Percentiles rank a stretch among this genome's conserved stretches.
phyloP scores from a whole-genome alignment of 768 basidiomycete species.

The Daedaleopsis sinensis region DNA sequence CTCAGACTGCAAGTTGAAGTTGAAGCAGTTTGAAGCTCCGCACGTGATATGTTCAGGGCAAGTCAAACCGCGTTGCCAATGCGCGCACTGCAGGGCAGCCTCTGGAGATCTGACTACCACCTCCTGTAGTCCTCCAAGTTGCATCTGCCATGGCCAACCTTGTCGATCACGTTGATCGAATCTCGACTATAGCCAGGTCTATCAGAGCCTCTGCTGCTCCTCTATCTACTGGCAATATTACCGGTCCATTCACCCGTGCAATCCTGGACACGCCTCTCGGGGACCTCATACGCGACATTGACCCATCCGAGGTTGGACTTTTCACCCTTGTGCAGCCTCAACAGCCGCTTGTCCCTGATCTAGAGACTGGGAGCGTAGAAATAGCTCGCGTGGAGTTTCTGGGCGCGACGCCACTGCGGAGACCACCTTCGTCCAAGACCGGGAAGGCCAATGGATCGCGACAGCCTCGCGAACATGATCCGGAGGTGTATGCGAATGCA shows the following conservation, averaged over 20 bases:
- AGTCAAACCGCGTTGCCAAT: not conserved
- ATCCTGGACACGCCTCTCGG: constrained; percentile 65
- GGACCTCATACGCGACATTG: constrained; percentile 80
- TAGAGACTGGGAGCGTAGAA: constrained; percentile 38
- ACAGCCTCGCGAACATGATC: constrained; percentile 51
- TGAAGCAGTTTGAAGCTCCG: not conserved
- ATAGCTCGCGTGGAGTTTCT: constrained; percentile 67
- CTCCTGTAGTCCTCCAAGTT: not conserved
- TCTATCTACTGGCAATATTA: constrained; percentile 4
- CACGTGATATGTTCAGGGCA: constrained; percentile 5
- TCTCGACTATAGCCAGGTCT: constrained; percentile 53
- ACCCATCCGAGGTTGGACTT: constrained; percentile 77
- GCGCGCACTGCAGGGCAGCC: not conserved
- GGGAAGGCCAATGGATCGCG: constrained; percentile 33
- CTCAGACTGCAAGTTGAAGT: too few relatives aligned
- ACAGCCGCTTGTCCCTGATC: constrained; percentile 27
- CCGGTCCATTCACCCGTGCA: constrained; percentile 63
- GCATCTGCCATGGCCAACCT: constrained; percentile 33
- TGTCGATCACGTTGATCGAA: constrained; percentile 69
- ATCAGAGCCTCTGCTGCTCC: constrained; percentile 41
- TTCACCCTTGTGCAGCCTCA: constrained; percentile 56
- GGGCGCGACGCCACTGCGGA: constrained; percentile 70
- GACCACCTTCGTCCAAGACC: constrained; percentile 46
- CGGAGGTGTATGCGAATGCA: constrained; percentile 76
- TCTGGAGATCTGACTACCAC: not conserved